phyloP scores from a whole-genome alignment of 805 yeast species.

The Candida corydali region DNA sequence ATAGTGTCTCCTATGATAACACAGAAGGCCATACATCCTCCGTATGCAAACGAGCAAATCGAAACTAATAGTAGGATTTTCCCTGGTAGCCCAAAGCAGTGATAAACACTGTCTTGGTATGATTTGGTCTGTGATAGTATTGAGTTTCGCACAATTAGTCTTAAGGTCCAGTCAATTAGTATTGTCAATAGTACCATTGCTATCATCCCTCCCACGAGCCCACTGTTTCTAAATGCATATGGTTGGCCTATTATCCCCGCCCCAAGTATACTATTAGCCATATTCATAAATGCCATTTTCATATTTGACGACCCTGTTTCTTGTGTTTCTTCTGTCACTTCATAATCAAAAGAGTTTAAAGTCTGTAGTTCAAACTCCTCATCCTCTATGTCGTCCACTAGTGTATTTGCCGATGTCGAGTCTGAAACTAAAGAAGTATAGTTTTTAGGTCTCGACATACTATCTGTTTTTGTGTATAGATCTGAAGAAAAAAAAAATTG shows the following conservation, averaged over 20 bases:
- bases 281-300: slow-evolving; percentile 91
- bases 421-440: slow-evolving; percentile 4
- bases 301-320: slow-evolving; percentile 39
- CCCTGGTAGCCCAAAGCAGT: slow-evolving; percentile 75
- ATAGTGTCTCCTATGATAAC: slow-evolving; percentile 93
- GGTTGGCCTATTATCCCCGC: slow-evolving; percentile 97
- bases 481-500: slow-evolving; percentile 1
- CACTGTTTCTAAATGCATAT: slow-evolving; percentile 77
- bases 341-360: slow-evolving; percentile 16
- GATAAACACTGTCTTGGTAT: slow-evolving; percentile 80
- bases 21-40: slow-evolving; percentile 91
- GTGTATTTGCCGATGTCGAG: neutral
- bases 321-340: slow-evolving; percentile 8
- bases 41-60: slow-evolving; percentile 87
- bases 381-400: neutral
- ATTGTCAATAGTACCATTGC: slow-evolving; percentile 57
- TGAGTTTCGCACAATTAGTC: slow-evolving; percentile 78
- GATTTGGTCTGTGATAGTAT: slow-evolving; percentile 70
- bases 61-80: slow-evolving; percentile 62
- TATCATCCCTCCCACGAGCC: slow-evolving; percentile 68
- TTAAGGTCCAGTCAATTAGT: slow-evolving; percentile 82
- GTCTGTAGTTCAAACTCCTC: slow-evolving; percentile 19
- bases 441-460: slow-evolving; percentile 5
- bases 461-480: neutral
- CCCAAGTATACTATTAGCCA: slow-evolving; percentile 93